Evolutionary conservation across 2,329 filamentous ascomycete species (phyloP), one percentile per base, ranked within the genome.

Genomic region (Huntiella abstrusa): DNA sequence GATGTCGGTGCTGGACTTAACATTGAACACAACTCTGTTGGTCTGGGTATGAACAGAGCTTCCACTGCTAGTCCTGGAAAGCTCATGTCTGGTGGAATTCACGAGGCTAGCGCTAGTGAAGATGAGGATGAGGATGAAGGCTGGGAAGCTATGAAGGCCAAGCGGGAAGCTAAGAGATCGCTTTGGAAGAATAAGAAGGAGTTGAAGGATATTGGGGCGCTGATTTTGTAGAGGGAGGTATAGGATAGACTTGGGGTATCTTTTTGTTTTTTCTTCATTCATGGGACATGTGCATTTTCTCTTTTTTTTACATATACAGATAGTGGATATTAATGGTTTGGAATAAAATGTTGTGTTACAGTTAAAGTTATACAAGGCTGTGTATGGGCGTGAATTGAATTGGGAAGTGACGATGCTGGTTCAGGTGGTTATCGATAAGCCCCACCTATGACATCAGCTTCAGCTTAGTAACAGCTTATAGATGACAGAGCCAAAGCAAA

Each of bases 131-230:
- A 80, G 13, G 77, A 81, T 45, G 66, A 78, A 54, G 77, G 74
- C 12, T 82, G 77, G 77, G 75, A 73, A 51, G 73, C 75, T 28
- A 79, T 82, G 75, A 75, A 74, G 56, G 73, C 73, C 47, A 80
- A 80, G 63, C 66, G 75, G 49, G 75, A 80, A 48, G 73, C 78
- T 64, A 81, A 79, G 63, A 71, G 70, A 55, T 73, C 71, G n/a
- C 52, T 71, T 33, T 81, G 77, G 77, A 71, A 67, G 58, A 65
- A 64, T 38, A 80, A 77, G 62, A 79, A 77, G 60, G 63, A 58
- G 38, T 56, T 67, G 15, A 63, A 60, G 45, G 68, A 70, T 33
- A 59, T 74, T 41, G 64, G 67, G 35, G 60, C 66, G 16, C 59
- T 71, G 52, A 69, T 71, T 54, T 62, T 53, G 10, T 56, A 47